Conservation (phyloP, 371 early-diverging fungal genomes). For the Rhizomucor pusillus region DNA sequence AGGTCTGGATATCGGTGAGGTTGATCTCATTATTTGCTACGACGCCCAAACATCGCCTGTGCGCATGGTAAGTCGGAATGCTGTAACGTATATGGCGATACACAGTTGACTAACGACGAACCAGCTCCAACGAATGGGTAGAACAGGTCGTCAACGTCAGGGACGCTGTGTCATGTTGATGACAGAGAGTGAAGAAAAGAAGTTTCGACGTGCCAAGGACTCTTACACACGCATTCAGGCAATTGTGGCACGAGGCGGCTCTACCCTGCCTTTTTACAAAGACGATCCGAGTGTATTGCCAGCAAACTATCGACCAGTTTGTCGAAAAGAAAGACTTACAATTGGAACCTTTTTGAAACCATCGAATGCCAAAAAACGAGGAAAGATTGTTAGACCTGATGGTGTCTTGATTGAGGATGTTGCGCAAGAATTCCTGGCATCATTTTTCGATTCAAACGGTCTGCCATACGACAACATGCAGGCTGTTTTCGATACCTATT, state of each 20-base stretch:
- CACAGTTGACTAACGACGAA: background rate
- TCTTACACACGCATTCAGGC: constrained; percentile 61
- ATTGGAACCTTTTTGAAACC: constrained; percentile 25
- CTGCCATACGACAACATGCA: constrained; percentile 8
- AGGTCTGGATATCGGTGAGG: constrained; percentile 96
- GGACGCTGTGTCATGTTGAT: constrained; percentile 82
- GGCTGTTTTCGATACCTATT: constrained; percentile 13
- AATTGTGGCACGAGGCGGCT: constrained; percentile 26
- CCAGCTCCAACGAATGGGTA: constrained; percentile 90
- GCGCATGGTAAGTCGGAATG: constrained; percentile 64
- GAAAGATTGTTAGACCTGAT: constrained; percentile 4
- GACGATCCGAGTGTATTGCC: constrained; percentile 49
- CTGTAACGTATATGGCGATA: background rate
- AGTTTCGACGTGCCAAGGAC: constrained; percentile 59
- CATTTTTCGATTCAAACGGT: constrained; percentile 1
- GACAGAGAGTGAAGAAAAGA: constrained; percentile 77
- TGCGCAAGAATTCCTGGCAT: constrained; percentile 7
- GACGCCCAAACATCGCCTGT: constrained; percentile 85
- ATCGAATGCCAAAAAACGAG: background rate
- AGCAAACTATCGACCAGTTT: constrained; percentile 39
- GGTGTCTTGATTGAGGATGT: constrained; percentile 16
- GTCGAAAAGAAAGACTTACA: constrained; percentile 22
- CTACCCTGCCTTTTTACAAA: constrained; percentile 14
- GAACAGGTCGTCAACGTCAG: constrained; percentile 90
- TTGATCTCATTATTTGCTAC: constrained; percentile 92